phyloP scores from a whole-genome alignment of 441 rosid genomes.

The Populus hybrid region DNA sequence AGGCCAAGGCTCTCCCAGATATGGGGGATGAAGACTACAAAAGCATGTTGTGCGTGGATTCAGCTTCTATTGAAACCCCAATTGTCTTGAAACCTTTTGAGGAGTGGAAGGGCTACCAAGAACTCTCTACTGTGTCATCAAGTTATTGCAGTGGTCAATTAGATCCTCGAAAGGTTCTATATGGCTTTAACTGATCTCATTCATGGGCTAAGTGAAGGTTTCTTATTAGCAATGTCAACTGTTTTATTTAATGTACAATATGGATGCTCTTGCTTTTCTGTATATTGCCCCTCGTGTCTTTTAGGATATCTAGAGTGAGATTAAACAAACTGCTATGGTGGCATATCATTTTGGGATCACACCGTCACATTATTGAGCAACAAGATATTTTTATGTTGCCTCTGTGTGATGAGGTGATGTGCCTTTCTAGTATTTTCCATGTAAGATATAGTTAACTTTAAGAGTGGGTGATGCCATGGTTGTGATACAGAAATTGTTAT shows the following conservation, averaged over 20 bases:
- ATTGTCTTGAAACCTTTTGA: slow-evolving; percentile 68
- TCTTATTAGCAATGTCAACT: slow-evolving; percentile 12
- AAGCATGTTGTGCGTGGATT: slow-evolving; percentile 79
- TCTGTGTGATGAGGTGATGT: slow-evolving; percentile 20
- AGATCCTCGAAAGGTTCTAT: slow-evolving; percentile 80
- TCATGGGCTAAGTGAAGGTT: slow-evolving; percentile 16
- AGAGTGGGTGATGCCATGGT: slow-evolving; percentile 1
- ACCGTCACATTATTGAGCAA: slow-evolving; percentile 23
- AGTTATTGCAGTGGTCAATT: slow-evolving; percentile 93
- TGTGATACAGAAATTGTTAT: background rate
- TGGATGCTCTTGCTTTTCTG: slow-evolving; percentile 16
- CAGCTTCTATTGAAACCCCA: slow-evolving; percentile 69
- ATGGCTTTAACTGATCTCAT: slow-evolving; percentile 47
- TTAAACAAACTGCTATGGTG: slow-evolving; percentile 11
- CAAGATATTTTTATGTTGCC: slow-evolving; percentile 33
- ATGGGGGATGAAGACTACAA: slow-evolving; percentile 87
- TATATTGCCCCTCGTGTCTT: slow-evolving; percentile 10
- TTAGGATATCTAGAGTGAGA: slow-evolving; percentile 9
- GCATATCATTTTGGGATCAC: slow-evolving; percentile 13
- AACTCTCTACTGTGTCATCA: slow-evolving; percentile 79
- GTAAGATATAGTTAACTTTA: slow-evolving; percentile 7
- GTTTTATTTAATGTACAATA: slow-evolving; percentile 16
- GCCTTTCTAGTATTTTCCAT: background rate
- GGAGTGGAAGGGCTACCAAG: slow-evolving; percentile 90
- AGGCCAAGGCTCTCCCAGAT: slow-evolving; percentile 70